A percentile compares a stretch with the other conserved stretches of the same genome.
Evolutionary conservation across 257 asterid species (phyloP).

Genomic region (Ocimum tenuiflorum): DNA sequence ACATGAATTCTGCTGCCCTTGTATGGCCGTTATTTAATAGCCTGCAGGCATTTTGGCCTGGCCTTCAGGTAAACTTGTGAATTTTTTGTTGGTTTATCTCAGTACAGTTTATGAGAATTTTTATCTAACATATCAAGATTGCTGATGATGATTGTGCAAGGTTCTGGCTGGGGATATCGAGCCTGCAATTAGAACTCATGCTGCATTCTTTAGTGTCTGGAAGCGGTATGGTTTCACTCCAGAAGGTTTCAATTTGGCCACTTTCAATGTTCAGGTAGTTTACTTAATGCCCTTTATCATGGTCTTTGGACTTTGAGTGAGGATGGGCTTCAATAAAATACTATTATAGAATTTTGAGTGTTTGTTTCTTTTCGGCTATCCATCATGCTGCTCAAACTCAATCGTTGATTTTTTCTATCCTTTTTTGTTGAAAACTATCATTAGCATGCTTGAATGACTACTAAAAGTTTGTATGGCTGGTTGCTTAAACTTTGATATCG

Average conservation of each 20-base stretch:
- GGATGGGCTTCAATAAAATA: not conserved
- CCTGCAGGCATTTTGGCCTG: constrained; percentile 99
- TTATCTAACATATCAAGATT: constrained; percentile 18
- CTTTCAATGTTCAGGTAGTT: constrained; percentile 76
- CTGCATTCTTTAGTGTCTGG: constrained; percentile 97
- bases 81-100: constrained; percentile 4
- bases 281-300: constrained; percentile 10
- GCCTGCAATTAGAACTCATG: constrained; percentile 90
- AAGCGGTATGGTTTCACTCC: constrained; percentile 93
- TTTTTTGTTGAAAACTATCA: too few relatives aligned
- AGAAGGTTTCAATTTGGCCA: constrained; percentile 95
- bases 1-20: constrained; percentile 95
- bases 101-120: not conserved
- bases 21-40: constrained; percentile 98
- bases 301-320: constrained; percentile 1
- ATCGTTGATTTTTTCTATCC: not conserved
- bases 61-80: constrained; percentile 71
- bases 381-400: not conserved
- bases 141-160: constrained; percentile 40
- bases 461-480: not conserved
- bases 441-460: not conserved
- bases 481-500: not conserved
- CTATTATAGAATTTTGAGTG: not conserved
- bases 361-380: not conserved
- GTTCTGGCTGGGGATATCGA: constrained; percentile 97